Evolutionary conservation across 805 yeast species (phyloP), one percentile per base, ranked within the genome.

Genomic region (Yarrowia deformans): DNA sequence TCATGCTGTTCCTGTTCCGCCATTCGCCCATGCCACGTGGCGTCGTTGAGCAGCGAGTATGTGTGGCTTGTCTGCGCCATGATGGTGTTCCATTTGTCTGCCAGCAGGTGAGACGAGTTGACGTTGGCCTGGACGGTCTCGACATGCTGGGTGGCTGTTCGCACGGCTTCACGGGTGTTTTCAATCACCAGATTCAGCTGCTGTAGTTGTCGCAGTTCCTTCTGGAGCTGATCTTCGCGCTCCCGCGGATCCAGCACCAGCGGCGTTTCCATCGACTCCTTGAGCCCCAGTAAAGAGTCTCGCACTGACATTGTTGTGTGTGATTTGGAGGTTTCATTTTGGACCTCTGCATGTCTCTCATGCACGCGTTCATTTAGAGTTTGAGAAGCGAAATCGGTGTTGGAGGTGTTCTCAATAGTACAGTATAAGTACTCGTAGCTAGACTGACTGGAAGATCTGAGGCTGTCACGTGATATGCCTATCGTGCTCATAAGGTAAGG

Each of bases 1-100:
- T 60, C 66, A 12, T 60, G 52, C 2, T 9, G 50, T 12, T 43
- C 66, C 52, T 60, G 66, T 19, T 60, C 66, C 7, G 50, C 66
- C 66, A 60, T 60, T 1, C 66, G 50, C 7, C 66, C 66, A 45
- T 60, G 66, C 66, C 66, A 60, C 66, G 66, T 60, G 42, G 40
- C n/a, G 18, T 60, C 66, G 40, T 60, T 60, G 34, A 60, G 16
- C n/a, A 60, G 52, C 32, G 42, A 18, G 42, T 43, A 60, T 8
- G 66, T 60, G 52, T 60, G 66, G 18, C 66, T 60, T 1, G 66
- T 60, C 8, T 60, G 66, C 13, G 66, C 66, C 66, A 60, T 60
- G 32, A 60, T 60, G 0, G 66, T 60, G 66, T 60, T 60, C 66
- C 66, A 60, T 10, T 60, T 60, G 42, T 60, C 66, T 0, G 66